phyloP scores from a whole-genome alignment of 2,329 filamentous ascomycete species.

The Colletotrichum falcatum region DNA sequence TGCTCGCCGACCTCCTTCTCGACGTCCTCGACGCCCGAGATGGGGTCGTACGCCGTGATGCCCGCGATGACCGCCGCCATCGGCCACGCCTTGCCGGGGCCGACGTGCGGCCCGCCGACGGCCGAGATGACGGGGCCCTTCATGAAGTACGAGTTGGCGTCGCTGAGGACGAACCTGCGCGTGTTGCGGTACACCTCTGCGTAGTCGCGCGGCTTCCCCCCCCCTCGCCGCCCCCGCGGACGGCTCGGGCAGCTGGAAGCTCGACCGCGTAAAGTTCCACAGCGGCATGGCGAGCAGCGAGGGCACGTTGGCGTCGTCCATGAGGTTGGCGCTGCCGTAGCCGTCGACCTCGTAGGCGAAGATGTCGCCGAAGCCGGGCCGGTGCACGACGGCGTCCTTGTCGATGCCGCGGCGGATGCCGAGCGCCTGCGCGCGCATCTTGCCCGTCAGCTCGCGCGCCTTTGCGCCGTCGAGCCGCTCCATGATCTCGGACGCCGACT shows the following conservation, averaged over 20 bases:
- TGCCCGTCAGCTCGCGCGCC: constrained; percentile 57
- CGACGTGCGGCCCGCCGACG: constrained; percentile 77
- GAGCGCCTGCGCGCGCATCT: constrained; percentile 69
- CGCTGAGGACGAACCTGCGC: constrained; percentile 79
- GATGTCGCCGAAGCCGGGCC: constrained; percentile 69
- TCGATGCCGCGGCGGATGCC: constrained; percentile 76
- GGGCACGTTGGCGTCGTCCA: constrained; percentile 81
- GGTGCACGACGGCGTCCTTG: constrained; percentile 74
- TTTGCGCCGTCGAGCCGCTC: constrained; percentile 56
- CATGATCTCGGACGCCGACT: constrained; percentile 60
- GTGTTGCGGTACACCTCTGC: constrained; percentile 83
- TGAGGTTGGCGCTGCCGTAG: constrained; percentile 73
- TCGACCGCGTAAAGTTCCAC: constrained; percentile 62
- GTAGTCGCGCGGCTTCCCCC: constrained; percentile 59
- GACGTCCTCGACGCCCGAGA: constrained; percentile 43
- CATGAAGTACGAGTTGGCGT: constrained; percentile 83
- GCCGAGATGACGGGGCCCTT: constrained; percentile 75
- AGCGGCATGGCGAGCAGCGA: constrained; percentile 74
- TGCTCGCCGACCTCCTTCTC: constrained; percentile 52
- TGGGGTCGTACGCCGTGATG: constrained; percentile 56
- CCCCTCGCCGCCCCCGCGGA: constrained; percentile 21
- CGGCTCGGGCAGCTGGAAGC: constrained; percentile 26
- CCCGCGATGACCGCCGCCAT: constrained; percentile 67
- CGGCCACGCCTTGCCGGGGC: constrained; percentile 68
- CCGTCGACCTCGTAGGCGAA: constrained; percentile 85